phyloP scores from a whole-genome alignment of 805 yeast genomes.

The Yamadazyma paraphyllophila region DNA sequence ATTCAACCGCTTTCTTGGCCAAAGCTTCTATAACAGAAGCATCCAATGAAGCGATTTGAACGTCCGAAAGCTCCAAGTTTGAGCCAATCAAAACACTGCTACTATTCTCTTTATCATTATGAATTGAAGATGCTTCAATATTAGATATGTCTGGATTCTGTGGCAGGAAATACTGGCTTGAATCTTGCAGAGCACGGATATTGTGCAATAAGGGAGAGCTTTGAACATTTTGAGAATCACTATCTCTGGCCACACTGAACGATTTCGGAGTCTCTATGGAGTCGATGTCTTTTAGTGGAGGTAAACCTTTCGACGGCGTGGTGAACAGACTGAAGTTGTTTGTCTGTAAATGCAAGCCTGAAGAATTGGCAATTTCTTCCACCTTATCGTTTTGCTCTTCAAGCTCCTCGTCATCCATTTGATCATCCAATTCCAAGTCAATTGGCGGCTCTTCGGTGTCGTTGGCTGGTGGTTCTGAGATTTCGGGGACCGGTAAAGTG shows the following conservation, averaged over 20 bases:
- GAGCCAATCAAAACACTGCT: constrained; percentile 45
- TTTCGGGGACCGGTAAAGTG: constrained; percentile 1
- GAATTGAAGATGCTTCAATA: constrained; percentile 1
- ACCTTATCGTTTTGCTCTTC: constrained; percentile 7
- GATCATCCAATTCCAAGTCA: neutral
- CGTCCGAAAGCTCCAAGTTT: constrained; percentile 27
- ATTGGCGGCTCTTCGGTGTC: too few relatives aligned
- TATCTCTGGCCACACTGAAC: constrained; percentile 40
- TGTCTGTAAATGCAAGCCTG: constrained; percentile 9
- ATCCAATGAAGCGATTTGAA: constrained; percentile 12
- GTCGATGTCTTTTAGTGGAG: constrained; percentile 44
- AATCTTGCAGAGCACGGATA: neutral
- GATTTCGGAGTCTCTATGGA: constrained; percentile 40
- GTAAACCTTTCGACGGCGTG: constrained; percentile 42
- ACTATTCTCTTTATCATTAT: constrained; percentile 26
- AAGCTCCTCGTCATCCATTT: neutral
- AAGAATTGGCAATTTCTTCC: constrained; percentile 11
- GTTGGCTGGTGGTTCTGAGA: too few relatives aligned
- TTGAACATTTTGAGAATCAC: constrained; percentile 13
- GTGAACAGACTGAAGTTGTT: constrained; percentile 21
- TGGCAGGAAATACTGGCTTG: too few relatives aligned
- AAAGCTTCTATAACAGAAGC: constrained; percentile 20
- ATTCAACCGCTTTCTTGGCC: constrained; percentile 25
- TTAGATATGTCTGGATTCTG: neutral
- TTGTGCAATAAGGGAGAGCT: constrained; percentile 17